phyloP scores from a whole-genome alignment of 805 yeast species.

The Kodamaea laetipori region DNA sequence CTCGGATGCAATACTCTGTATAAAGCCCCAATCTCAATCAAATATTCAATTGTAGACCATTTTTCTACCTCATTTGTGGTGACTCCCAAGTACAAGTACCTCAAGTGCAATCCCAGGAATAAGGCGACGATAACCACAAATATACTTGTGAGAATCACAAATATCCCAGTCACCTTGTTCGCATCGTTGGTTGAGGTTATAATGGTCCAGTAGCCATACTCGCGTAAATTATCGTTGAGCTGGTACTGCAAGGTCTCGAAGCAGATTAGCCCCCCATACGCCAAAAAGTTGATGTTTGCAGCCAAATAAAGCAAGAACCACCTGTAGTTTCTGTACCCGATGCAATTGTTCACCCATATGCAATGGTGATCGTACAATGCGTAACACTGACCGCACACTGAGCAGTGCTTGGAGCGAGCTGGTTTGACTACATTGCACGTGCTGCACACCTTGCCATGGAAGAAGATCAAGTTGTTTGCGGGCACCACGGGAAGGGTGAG shows the following conservation, averaged over 20 bases:
- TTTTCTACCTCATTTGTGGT: slow-evolving; percentile 75
- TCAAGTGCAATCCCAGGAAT: slow-evolving; percentile 40
- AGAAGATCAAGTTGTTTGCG: slow-evolving; percentile 56
- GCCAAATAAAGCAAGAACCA: slow-evolving; percentile 61
- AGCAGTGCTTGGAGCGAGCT: slow-evolving; percentile 66
- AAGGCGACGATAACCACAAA: slow-evolving; percentile 43
- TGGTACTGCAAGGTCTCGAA: slow-evolving; percentile 14
- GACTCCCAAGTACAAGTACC: slow-evolving; percentile 61
- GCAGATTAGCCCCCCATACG: slow-evolving; percentile 25
- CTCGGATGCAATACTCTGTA: slow-evolving; percentile 4
- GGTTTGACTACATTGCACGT: slow-evolving; percentile 54
- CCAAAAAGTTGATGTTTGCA: slow-evolving; percentile 41
- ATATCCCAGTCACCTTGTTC: slow-evolving; percentile 32
- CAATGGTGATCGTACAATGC: slow-evolving; percentile 61
- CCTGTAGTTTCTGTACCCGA: slow-evolving; percentile 65
- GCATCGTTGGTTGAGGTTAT: slow-evolving; percentile 20
- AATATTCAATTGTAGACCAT: slow-evolving; percentile 65
- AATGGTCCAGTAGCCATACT: slow-evolving; percentile 21
- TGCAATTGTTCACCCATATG: slow-evolving; percentile 70
- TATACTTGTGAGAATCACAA: slow-evolving; percentile 46
- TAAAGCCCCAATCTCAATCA: slow-evolving; percentile 23
- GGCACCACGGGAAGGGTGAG: slow-evolving; percentile 24
- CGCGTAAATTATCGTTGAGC: neutral
- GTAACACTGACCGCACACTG: slow-evolving; percentile 57
- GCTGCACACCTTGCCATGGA: slow-evolving; percentile 45